Conservation (phyloP, 2,329 filamentous ascomycete species). For the Penicillium sp. region DNA sequence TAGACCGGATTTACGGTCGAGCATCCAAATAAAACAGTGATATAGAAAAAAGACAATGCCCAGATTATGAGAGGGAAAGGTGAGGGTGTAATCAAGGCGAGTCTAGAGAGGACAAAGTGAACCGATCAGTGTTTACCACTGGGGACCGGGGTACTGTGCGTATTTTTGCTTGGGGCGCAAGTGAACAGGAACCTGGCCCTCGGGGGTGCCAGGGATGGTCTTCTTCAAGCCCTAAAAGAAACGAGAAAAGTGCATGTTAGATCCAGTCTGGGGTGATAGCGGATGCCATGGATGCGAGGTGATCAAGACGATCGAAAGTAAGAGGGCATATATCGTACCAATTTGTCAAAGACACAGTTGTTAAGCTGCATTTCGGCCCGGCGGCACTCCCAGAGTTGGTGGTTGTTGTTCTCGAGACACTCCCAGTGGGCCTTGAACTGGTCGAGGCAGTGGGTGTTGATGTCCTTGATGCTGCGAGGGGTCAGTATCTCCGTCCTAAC, state of each 20-base stretch:
- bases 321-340: slow-evolving; percentile 53
- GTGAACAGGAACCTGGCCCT: slow-evolving; percentile 63
- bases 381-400: slow-evolving; percentile 93
- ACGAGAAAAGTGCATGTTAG: slow-evolving; percentile 1
- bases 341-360: slow-evolving; percentile 88
- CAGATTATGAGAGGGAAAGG: slow-evolving; percentile 9
- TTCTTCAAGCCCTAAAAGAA: slow-evolving; percentile 64
- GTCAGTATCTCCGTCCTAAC: not conserved
- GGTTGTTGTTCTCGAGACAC: slow-evolving; percentile 94
- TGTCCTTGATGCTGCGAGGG: slow-evolving; percentile 66
- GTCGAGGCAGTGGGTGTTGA: slow-evolving; percentile 87
- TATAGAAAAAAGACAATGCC: slow-evolving; percentile 18
- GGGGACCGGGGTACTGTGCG: slow-evolving; percentile 33
- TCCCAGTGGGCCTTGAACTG: slow-evolving; percentile 92
- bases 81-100: slow-evolving; percentile 7
- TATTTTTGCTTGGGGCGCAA: slow-evolving; percentile 50
- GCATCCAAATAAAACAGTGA: slow-evolving; percentile 20
- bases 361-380: slow-evolving; percentile 81
- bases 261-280: not conserved
- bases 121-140: slow-evolving; percentile 25
- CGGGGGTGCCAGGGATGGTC: slow-evolving; percentile 64
- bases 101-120: slow-evolving; percentile 7
- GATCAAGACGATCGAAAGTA: not conserved
- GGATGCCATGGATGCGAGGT: not conserved
- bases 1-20: slow-evolving; percentile 17